These are phyloP conservation scores for Allium cepa DNA, from an alignment of 106 monocot species.

Conservation along the genomic window DNA sequence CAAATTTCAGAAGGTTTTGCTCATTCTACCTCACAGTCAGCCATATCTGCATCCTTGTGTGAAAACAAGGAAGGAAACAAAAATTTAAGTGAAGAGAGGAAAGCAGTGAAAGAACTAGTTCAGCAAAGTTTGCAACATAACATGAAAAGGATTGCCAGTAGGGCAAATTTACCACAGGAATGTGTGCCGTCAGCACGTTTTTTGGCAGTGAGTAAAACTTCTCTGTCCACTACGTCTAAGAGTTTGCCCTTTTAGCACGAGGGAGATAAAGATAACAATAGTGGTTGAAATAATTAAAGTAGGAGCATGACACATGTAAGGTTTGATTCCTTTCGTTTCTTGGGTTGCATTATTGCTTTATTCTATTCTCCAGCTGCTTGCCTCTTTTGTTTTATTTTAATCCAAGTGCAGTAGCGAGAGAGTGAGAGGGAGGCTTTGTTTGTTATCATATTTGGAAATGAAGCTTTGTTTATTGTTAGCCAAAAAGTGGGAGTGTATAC, in stretches of 20 bases:
- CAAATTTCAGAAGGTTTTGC: slow-evolving; percentile 28
- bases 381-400: neutral
- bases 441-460: too few species aligned
- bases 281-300: neutral
- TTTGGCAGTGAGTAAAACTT: slow-evolving; percentile 16
- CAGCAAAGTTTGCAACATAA: slow-evolving; percentile 74
- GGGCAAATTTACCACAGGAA: slow-evolving; percentile 66
- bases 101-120: slow-evolving; percentile 59
- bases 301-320: neutral
- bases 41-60: neutral
- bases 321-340: slow-evolving; percentile 4
- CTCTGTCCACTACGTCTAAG: slow-evolving; percentile 36
- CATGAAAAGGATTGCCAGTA: slow-evolving; percentile 52
- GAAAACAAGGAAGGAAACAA: slow-evolving; percentile 3
- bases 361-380: neutral
- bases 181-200: slow-evolving; percentile 35
- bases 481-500: too few species aligned
- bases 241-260: slow-evolving; percentile 55
- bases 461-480: too few species aligned
- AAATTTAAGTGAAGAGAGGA: slow-evolving; percentile 50
- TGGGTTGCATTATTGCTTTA: neutral
- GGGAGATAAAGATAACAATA: neutral
- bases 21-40: neutral
- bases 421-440: too few species aligned
- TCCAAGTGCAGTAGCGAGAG: too few species aligned